Conservation (phyloP, 805 yeast genomes). For the Phaffomyces thermotolerans region DNA sequence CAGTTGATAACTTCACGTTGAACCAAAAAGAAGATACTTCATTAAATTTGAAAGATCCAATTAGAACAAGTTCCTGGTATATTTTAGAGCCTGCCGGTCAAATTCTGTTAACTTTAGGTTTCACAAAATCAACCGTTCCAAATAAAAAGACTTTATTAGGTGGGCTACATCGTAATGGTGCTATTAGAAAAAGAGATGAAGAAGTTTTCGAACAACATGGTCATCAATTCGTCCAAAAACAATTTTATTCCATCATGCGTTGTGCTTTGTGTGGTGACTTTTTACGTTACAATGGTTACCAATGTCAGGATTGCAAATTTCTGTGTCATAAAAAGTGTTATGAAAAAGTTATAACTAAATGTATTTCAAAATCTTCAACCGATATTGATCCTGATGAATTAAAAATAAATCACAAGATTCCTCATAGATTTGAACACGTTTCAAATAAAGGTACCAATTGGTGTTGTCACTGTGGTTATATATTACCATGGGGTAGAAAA, state of each 20-base stretch:
- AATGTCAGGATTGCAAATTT: slow-evolving; percentile 79
- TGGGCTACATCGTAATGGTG: slow-evolving; percentile 92
- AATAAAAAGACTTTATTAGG: slow-evolving; percentile 42
- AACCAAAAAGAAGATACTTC: slow-evolving; percentile 9
- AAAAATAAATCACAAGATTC: slow-evolving; percentile 89
- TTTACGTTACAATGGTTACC: slow-evolving; percentile 77
- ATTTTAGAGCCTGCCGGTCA: slow-evolving; percentile 93
- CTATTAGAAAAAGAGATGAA: slow-evolving; percentile 84
- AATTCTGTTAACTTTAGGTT: slow-evolving; percentile 67
- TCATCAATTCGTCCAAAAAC: slow-evolving; percentile 92
- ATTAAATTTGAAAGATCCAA: slow-evolving; percentile 17
- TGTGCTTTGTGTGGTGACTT: slow-evolving; percentile 98
- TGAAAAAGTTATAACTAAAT: slow-evolving; percentile 72
- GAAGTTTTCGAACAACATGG: slow-evolving; percentile 94
- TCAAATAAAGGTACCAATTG: slow-evolving; percentile 94
- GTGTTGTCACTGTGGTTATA: slow-evolving; percentile 99
- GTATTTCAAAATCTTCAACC: slow-evolving; percentile 69
- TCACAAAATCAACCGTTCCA: slow-evolving; percentile 57
- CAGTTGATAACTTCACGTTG: slow-evolving; percentile 20
- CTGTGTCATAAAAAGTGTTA: slow-evolving; percentile 78
- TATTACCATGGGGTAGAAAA: slow-evolving; percentile 90
- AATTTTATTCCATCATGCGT: slow-evolving; percentile 92
- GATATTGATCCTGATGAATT: slow-evolving; percentile 68
- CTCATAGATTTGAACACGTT: slow-evolving; percentile 91
- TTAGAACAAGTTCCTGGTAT: slow-evolving; percentile 75